Percentiles rank a stretch among this genome's conserved stretches.
Conservation (phyloP, 768 basidiomycete species). For the Imleria badia region DNA sequence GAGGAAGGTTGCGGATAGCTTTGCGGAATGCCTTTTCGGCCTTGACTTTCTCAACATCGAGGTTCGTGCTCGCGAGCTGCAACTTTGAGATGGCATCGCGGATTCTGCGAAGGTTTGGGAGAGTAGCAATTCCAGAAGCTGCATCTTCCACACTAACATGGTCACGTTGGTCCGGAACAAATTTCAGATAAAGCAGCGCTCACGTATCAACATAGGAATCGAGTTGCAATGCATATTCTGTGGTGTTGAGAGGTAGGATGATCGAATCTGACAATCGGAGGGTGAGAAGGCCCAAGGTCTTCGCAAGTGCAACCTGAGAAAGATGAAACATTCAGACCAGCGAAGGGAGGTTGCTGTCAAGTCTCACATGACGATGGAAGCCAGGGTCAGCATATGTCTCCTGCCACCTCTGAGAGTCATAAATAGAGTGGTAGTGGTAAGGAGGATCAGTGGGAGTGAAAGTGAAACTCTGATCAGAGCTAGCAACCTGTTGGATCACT, state of each 20-base stretch:
- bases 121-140: constrained; percentile 17
- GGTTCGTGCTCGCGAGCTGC: constrained; percentile 48
- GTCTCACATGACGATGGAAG: constrained; percentile 66
- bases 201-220: constrained; percentile 58
- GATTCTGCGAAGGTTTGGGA: constrained; percentile 41
- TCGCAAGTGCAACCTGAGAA: constrained; percentile 58
- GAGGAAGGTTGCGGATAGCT: constrained; percentile 37
- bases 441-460: constrained; percentile 47
- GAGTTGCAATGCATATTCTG: constrained; percentile 68
- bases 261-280: constrained; percentile 60
- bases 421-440: constrained; percentile 77
- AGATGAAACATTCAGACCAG: neutral
- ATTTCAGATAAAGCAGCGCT: constrained; percentile 29
- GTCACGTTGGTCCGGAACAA: constrained; percentile 14
- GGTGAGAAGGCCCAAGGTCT: constrained; percentile 59
- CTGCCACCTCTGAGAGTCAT: constrained; percentile 71
- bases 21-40: constrained; percentile 54
- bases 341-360: neutral
- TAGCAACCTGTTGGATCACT: constrained; percentile 28
- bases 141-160: constrained; percentile 53
- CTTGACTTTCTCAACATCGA: constrained; percentile 57
- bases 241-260: constrained; percentile 71
- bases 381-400: constrained; percentile 73
- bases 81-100: constrained; percentile 47
- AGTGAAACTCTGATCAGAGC: constrained; percentile 31